These are phyloP conservation scores for Lecanosticta acicola DNA, from an alignment of 2,329 filamentous ascomycete species.

Conservation along the genomic window DNA sequence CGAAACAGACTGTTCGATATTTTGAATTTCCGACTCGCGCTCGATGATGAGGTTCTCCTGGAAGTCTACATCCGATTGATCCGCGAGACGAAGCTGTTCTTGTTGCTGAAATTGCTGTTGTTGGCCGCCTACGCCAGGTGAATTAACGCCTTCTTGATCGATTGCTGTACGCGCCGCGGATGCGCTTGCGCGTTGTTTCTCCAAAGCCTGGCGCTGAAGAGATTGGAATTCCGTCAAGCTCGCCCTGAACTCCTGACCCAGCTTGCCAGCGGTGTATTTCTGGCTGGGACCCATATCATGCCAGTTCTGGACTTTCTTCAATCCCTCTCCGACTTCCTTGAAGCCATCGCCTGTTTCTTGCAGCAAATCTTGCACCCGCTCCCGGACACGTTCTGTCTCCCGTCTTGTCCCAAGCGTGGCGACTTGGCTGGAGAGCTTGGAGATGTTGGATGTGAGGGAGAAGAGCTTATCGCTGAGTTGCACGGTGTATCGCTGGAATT, in stretches of 20 bases:
- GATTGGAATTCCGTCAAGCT: slow-evolving; percentile 86
- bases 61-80: slow-evolving; percentile 94
- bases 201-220: slow-evolving; percentile 82
- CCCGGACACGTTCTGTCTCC: slow-evolving; percentile 83
- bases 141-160: slow-evolving; percentile 39
- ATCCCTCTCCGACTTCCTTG: slow-evolving; percentile 84
- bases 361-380: slow-evolving; percentile 80
- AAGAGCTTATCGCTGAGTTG: slow-evolving; percentile 84
- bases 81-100: slow-evolving; percentile 66
- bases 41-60: slow-evolving; percentile 93
- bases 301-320: slow-evolving; percentile 84
- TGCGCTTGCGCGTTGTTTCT: slow-evolving; percentile 85
- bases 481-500: slow-evolving; percentile 77
- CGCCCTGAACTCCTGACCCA: slow-evolving; percentile 86
- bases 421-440: slow-evolving; percentile 77
- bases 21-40: slow-evolving; percentile 92
- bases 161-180: slow-evolving; percentile 75
- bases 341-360: slow-evolving; percentile 83
- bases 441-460: slow-evolving; percentile 79
- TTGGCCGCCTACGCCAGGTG: slow-evolving; percentile 33
- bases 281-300: slow-evolving; percentile 69
- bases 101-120: slow-evolving; percentile 49
- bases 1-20: slow-evolving; percentile 92
- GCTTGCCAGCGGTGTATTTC: slow-evolving; percentile 92
- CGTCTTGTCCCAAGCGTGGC: slow-evolving; percentile 80